phyloP scores from a whole-genome alignment of 148 eudicot species.

The Cornus controversa region DNA sequence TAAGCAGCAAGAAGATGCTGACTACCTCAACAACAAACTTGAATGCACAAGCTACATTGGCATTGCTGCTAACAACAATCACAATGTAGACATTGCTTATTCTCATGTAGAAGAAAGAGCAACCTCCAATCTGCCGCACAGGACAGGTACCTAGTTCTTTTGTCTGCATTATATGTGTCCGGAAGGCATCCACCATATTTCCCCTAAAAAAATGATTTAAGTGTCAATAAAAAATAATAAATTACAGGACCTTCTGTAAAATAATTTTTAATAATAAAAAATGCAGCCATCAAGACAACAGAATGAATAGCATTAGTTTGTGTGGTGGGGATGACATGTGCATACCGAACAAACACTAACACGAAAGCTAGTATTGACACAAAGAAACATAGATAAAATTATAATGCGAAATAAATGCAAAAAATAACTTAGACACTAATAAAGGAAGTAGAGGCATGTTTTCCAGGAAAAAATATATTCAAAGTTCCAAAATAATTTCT shows the following conservation, averaged over 20 bases:
- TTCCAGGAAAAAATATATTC: not conserved
- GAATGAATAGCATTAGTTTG: not conserved
- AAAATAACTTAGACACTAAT: not conserved
- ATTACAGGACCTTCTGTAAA: not conserved
- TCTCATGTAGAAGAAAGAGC: conserved; percentile 97
- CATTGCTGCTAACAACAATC: conserved; percentile 98
- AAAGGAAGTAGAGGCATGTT: not conserved
- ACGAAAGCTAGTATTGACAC: not conserved
- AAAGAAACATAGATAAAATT: too few species aligned
- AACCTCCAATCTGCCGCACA: conserved; percentile 97
- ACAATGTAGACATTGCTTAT: conserved; percentile 98
- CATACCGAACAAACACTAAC: not conserved
- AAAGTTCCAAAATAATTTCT: not conserved
- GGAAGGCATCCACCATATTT: conserved; percentile 99
- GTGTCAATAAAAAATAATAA: conserved; percentile 11
- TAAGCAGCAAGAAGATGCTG: conserved; percentile 9
- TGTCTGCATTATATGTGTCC: conserved; percentile 96
- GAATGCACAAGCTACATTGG: conserved; percentile 98
- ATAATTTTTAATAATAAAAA: not conserved
- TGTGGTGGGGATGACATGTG: not conserved
- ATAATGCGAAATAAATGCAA: not conserved
- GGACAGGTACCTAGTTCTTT: conserved; percentile 99
- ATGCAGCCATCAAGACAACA: not conserved
- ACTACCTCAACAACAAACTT: conserved; percentile 96
- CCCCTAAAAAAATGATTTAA: conserved; percentile 45